These are phyloP conservation scores for Amanita inopinata DNA, from an alignment of 768 basidiomycete species.

Conservation along the genomic window DNA sequence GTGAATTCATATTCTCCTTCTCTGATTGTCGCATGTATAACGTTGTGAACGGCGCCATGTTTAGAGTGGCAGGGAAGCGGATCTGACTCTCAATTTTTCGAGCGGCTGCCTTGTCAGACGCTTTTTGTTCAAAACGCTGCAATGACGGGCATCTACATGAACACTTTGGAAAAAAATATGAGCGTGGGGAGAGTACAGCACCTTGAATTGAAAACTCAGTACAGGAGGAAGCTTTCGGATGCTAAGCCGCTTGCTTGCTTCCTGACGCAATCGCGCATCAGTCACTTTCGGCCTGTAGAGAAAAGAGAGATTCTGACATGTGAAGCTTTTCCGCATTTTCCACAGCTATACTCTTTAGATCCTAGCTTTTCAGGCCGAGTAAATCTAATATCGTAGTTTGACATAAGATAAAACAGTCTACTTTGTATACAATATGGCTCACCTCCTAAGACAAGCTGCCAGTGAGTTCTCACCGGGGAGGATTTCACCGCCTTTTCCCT, in stretches of 20 bases:
- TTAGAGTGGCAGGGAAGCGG: constrained; percentile 72
- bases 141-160: no score
- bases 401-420: constrained; percentile 6
- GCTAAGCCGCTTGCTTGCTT: constrained; percentile 78
- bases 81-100: constrained; percentile 81
- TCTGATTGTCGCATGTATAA: constrained; percentile 41
- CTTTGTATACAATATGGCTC: constrained; percentile 12
- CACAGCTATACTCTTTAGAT: constrained; percentile 75
- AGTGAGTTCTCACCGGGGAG: constrained; percentile 53
- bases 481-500: constrained; percentile 22
- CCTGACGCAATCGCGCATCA: constrained; percentile 27
- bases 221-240: constrained; percentile 83
- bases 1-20: constrained; percentile 28
- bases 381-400: constrained; percentile 38
- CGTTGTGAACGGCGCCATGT: constrained; percentile 85
- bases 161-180: no score
- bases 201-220: constrained; percentile 93
- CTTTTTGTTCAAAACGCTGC: constrained; percentile 89
- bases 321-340: constrained; percentile 65
- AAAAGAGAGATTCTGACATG: constrained; percentile 33
- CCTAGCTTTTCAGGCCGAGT: constrained; percentile 81
- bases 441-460: constrained; percentile 69
- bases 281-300: constrained; percentile 1
- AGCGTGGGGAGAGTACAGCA: constrained; percentile 16
- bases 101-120: constrained; percentile 52